phyloP scores from a whole-genome alignment of 2,329 filamentous ascomycete species.

The Sordariomycetes sp. region DNA sequence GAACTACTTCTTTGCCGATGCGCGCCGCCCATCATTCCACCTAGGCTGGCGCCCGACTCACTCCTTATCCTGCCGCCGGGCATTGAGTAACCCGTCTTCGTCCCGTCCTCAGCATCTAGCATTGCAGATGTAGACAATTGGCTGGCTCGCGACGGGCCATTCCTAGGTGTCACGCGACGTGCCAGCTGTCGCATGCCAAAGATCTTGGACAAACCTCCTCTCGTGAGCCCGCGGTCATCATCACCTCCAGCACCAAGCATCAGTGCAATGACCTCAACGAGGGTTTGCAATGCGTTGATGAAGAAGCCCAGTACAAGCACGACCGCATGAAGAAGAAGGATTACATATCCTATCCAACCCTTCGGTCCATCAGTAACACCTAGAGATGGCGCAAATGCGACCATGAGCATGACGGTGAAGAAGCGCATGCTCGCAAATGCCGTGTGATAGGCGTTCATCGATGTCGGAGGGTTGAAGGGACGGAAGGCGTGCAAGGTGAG shows the following conservation, averaged over 20 bases:
- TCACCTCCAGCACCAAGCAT: constrained; percentile 76
- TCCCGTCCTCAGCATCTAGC: constrained; percentile 58
- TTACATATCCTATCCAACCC: constrained; percentile 92
- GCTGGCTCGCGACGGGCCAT: constrained; percentile 62
- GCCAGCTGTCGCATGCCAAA: constrained; percentile 88
- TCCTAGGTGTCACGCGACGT: constrained; percentile 56
- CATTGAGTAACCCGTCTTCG: constrained; percentile 50
- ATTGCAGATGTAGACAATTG: constrained; percentile 78
- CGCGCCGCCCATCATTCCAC: constrained; percentile 33
- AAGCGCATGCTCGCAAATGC: constrained; percentile 74
- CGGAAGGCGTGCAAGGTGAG: constrained; percentile 82
- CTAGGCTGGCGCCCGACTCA: constrained; percentile 51
- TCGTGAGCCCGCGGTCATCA: constrained; percentile 55
- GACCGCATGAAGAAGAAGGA: constrained; percentile 74
- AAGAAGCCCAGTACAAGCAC: constrained; percentile 90
- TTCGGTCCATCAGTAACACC: constrained; percentile 70
- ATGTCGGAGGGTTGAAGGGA: constrained; percentile 83
- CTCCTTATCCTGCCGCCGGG: constrained; percentile 47
- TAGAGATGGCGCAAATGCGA: constrained; percentile 77
- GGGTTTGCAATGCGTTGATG: constrained; percentile 80
- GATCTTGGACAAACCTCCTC: constrained; percentile 80
- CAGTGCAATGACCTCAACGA: constrained; percentile 79
- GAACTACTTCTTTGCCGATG: constrained; percentile 46
- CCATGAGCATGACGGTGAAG: constrained; percentile 64
- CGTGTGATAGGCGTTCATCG: constrained; percentile 94